Evolutionary conservation across 2,329 filamentous ascomycete genomes (phyloP), one percentile per base, ranked within the genome.

Genomic region (Ascochyta fabae): DNA sequence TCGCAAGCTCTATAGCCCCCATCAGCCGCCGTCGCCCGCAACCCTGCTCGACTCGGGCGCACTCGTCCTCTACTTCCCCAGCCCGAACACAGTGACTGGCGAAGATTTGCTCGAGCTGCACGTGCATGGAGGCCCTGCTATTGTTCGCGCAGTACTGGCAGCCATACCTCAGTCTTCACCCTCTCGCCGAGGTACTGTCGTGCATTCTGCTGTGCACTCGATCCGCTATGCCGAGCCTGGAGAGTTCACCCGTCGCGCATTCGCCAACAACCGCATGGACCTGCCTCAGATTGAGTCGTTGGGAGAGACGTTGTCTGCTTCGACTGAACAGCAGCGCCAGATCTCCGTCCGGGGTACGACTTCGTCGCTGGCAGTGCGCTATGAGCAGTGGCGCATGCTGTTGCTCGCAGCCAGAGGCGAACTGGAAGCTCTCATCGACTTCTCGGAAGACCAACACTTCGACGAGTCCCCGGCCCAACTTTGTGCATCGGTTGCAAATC

Each of bases 401-500:
- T 78, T 99, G 16, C 80, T 98, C 6, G 83, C 89, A 59, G 93
- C 93, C 9, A 86, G 95, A 2, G 95, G 92, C 9, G 93, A 98
- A 77, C 83, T 99, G 35, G 95, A 99, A 76, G 95, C 95, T 0
- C 78, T 99, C 64, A 98, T 99, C 59, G 95, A 99, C 76, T 99
- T 99, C 73, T 90, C 91, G 1, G 95, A 99, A 74, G 95, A 98
- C 69, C 94, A 99, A 76, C 91, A 98, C 78, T 96, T 99, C 69
- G 93, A 98, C 65, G 92, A 96, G 75, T 88, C 91, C 3, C 90
- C 92, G 0, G 78, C 82, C 0, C 84, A 90, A 51, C 81, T 98
- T 22, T 82, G 96, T 40, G 74, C 71, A 0, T 91, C 87, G 44
- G 90, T 97, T 27, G 83, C 86, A 1, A 64, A 62, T 0, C 86